Evolutionary conservation across 2,329 filamentous ascomycete species (phyloP).

Genomic region (Colletotrichum lupini): DNA sequence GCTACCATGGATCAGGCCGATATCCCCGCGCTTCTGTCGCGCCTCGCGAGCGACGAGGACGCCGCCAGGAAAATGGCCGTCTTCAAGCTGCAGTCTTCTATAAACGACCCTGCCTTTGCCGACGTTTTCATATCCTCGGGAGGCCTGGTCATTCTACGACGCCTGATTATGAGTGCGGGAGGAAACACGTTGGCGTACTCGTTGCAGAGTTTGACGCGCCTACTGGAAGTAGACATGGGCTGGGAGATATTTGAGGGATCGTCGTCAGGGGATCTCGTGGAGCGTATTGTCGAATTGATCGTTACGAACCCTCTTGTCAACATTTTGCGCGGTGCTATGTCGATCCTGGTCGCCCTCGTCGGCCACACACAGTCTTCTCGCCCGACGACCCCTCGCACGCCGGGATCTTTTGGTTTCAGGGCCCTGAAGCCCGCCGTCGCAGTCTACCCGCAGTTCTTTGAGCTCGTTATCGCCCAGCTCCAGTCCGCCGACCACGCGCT

Average conservation of each 20-base stretch:
- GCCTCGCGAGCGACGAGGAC: constrained; percentile 80
- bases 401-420: constrained; percentile 84
- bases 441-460: constrained; percentile 92
- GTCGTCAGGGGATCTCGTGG: constrained; percentile 73
- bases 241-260: constrained; percentile 86
- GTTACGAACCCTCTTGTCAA: constrained; percentile 97
- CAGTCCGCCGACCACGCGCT: constrained; percentile 95
- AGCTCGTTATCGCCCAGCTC: constrained; percentile 90
- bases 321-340: constrained; percentile 96
- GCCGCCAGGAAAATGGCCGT: constrained; percentile 97
- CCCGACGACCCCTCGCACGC: constrained; percentile 50
- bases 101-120: constrained; percentile 95
- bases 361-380: constrained; percentile 78
- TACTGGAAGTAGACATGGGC: constrained; percentile 96
- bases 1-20: constrained; percentile 72
- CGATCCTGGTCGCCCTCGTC: constrained; percentile 92
- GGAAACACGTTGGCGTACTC: constrained; percentile 98
- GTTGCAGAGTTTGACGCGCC: constrained; percentile 84
- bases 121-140: constrained; percentile 95
- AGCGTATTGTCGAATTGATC: constrained; percentile 88
- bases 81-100: constrained; percentile 95
- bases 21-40: constrained; percentile 72
- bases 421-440: constrained; percentile 93
- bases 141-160: constrained; percentile 82
- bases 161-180: constrained; percentile 84